phyloP scores from a whole-genome alignment of 2,329 filamentous ascomycete species.

The Aspergillus texensis region DNA sequence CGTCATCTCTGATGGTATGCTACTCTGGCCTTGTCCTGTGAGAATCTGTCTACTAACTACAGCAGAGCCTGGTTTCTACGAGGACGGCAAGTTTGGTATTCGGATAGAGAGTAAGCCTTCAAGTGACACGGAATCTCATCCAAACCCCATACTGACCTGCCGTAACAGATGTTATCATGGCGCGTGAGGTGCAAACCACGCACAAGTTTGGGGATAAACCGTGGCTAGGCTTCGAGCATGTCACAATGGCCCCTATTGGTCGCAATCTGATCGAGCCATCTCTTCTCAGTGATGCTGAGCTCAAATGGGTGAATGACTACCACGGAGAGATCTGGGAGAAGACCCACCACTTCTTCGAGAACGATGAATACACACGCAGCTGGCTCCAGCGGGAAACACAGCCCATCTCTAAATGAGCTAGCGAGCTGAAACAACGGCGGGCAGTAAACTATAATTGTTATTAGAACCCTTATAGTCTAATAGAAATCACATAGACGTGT shows the following conservation, averaged over 20 bases:
- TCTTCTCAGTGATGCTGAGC: conserved; percentile 74
- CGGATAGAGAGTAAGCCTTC: conserved; percentile 74
- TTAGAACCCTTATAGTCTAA: not conserved
- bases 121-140: not conserved
- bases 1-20: conserved; percentile 76
- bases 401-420: conserved; percentile 54
- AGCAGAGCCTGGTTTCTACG: conserved; percentile 88
- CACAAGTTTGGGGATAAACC: conserved; percentile 91
- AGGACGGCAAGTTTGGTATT: conserved; percentile 92
- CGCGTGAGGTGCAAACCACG: conserved; percentile 82
- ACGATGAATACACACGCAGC: conserved; percentile 69
- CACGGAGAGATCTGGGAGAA: conserved; percentile 80
- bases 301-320: conserved; percentile 84
- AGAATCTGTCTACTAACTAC: conserved; percentile 18
- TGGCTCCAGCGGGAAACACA: conserved; percentile 91
- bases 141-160: conserved; percentile 6
- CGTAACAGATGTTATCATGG: conserved; percentile 74
- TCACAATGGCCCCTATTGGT: conserved; percentile 96
- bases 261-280: conserved; percentile 78
- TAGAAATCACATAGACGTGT: not conserved
- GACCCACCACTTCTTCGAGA: conserved; percentile 74
- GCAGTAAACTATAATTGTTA: not conserved
- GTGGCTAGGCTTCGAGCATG: conserved; percentile 92
- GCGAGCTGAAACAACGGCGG: not conserved
- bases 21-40: not conserved